These are phyloP conservation scores for Candida schatavii DNA, from an alignment of 805 yeast genomes.

Conservation along the genomic window DNA sequence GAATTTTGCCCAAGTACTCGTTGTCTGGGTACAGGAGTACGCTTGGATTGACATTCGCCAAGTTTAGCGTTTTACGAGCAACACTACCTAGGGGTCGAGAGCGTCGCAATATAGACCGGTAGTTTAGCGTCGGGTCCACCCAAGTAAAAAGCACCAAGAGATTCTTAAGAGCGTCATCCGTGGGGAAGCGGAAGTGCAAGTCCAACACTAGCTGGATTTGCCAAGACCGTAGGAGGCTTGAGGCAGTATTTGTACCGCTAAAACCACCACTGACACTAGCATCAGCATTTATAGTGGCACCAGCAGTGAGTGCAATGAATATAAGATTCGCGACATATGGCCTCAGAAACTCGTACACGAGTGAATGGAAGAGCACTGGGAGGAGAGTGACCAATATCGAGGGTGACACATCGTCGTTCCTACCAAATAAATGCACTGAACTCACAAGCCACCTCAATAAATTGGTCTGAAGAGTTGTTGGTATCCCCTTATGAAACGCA, in stretches of 20 bases:
- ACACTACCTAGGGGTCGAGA: not conserved
- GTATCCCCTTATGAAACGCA: not conserved
- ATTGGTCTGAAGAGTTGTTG: slow-evolving; percentile 14
- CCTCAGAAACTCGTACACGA: slow-evolving; percentile 25
- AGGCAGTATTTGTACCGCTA: too few species aligned
- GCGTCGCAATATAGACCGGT: not conserved
- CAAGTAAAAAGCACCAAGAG: slow-evolving; percentile 21
- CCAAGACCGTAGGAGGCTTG: slow-evolving; percentile 20
- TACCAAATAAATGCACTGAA: slow-evolving; percentile 15
- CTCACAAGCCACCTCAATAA: slow-evolving; percentile 23
- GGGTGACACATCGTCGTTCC: slow-evolving; percentile 5
- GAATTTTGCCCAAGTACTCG: slow-evolving; percentile 10
- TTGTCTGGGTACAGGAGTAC: slow-evolving; percentile 25
- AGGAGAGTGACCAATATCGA: slow-evolving; percentile 10
- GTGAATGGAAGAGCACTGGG: slow-evolving; percentile 17
- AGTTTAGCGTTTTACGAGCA: not conserved
- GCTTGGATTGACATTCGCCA: slow-evolving; percentile 12
- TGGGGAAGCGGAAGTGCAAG: slow-evolving; percentile 27
- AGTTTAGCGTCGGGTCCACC: slow-evolving; percentile 14
- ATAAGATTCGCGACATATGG: slow-evolving; percentile 19
- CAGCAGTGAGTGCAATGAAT: slow-evolving; percentile 8
- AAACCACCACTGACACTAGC: not conserved
- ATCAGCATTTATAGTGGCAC: not conserved
- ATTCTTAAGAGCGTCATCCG: slow-evolving; percentile 23
- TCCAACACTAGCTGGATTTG: slow-evolving; percentile 28